phyloP scores from a whole-genome alignment of 2,329 filamentous ascomycete species.

The Pyrenochaeta sp. region DNA sequence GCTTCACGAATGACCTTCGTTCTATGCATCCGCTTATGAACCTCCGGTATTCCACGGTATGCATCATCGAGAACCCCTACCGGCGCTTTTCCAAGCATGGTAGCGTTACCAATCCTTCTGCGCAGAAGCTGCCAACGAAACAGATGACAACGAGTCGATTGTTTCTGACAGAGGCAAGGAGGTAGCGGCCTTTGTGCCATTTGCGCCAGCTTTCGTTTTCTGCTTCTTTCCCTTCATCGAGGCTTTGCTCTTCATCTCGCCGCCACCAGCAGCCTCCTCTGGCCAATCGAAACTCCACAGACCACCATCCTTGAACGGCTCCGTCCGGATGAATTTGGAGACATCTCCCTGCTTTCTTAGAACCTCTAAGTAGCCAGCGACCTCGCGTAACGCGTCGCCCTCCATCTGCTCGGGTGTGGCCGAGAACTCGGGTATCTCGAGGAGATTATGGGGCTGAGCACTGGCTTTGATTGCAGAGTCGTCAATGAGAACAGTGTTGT shows the following conservation, averaged over 20 bases:
- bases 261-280: constrained; percentile 13
- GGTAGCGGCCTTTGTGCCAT: neutral
- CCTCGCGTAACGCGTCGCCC: constrained; percentile 57
- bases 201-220: constrained; percentile 3
- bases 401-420: constrained; percentile 55
- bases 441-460: constrained; percentile 82
- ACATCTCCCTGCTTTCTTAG: constrained; percentile 65
- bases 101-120: constrained; percentile 12
- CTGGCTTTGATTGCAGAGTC: constrained; percentile 82
- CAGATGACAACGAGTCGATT: constrained; percentile 9
- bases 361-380: constrained; percentile 62
- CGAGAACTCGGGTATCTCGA: constrained; percentile 81
- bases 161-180: constrained; percentile 4
- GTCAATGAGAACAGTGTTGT: constrained; percentile 89
- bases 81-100: no score
- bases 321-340: constrained; percentile 65
- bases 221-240: constrained; percentile 16
- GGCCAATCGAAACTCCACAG: constrained; percentile 42
- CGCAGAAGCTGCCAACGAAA: constrained; percentile 9
- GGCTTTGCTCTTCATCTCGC: constrained; percentile 20
- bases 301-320: constrained; percentile 39
- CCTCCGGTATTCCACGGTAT: neutral
- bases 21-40: neutral
- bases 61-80: neutral
- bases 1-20: neutral